Conservation (phyloP, 306 rosid genomes). For the Prunus padus region DNA sequence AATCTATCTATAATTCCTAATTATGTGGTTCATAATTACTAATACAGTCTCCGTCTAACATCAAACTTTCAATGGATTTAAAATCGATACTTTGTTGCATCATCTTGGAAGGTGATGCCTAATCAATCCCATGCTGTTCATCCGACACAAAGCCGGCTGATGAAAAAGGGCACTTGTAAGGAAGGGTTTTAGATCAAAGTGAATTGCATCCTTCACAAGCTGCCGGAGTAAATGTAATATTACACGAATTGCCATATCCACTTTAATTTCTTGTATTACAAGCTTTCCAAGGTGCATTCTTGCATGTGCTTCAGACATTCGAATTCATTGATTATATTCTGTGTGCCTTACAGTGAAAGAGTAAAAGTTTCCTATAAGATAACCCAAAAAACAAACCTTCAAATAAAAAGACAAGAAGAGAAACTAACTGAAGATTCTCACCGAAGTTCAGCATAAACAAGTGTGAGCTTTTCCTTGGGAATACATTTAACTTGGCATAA, state of each 20-base stretch:
- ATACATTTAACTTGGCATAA: constrained; percentile 82
- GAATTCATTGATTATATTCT: constrained; percentile 95
- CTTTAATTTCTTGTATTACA: constrained; percentile 86
- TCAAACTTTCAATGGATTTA: neutral
- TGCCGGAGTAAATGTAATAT: constrained; percentile 70
- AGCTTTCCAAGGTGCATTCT: constrained; percentile 96
- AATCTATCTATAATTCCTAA: neutral
- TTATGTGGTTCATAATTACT: neutral
- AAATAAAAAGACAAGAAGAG: neutral
- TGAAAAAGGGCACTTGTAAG: constrained; percentile 62
- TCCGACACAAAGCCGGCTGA: constrained; percentile 62
- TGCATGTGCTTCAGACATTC: constrained; percentile 98
- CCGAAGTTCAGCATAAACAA: constrained; percentile 93
- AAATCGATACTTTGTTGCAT: constrained; percentile 2
- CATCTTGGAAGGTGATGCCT: constrained; percentile 57
- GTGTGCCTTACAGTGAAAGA: constrained; percentile 75
- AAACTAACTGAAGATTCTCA: constrained; percentile 79
- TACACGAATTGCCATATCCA: constrained; percentile 96
- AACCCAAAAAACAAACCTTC: constrained; percentile 8
- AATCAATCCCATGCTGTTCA: constrained; percentile 59
- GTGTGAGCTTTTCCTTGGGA: constrained; percentile 91
- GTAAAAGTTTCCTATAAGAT: constrained; percentile 9
- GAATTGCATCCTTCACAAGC: constrained; percentile 82
- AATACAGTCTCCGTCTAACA: neutral
- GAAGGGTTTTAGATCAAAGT: constrained; percentile 77